phyloP scores from a whole-genome alignment of 2,329 filamentous ascomycete species.

The Ploettnerulaceae sp. region DNA sequence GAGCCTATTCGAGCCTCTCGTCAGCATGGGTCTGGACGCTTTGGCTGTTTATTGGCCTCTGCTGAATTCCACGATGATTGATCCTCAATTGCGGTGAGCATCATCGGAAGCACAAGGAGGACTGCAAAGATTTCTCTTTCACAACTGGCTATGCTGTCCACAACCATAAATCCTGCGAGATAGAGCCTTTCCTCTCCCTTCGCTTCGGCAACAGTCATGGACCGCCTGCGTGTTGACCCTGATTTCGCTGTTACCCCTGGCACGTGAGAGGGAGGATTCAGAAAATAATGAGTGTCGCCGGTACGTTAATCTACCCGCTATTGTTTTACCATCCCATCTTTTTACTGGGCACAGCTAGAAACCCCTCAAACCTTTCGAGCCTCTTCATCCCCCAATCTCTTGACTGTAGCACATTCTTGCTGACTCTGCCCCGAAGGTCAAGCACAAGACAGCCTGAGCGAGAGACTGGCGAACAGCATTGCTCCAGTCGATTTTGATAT shows the following conservation, averaged over 20 bases:
- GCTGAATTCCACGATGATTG: slow-evolving; percentile 14
- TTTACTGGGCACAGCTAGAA: slow-evolving; percentile 3
- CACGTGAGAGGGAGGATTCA: slow-evolving; percentile 5
- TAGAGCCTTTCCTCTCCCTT: neutral
- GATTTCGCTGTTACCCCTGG: slow-evolving; percentile 8
- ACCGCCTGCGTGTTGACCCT: slow-evolving; percentile 4
- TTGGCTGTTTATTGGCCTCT: slow-evolving; percentile 17
- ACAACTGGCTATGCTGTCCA: neutral
- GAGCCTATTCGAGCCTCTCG: slow-evolving; percentile 9
- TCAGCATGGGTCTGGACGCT: slow-evolving; percentile 14
- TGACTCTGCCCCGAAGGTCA: slow-evolving; percentile 26
- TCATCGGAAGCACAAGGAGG: neutral
- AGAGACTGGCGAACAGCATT: slow-evolving; percentile 25
- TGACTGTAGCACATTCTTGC: slow-evolving; percentile 19
- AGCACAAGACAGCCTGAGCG: slow-evolving; percentile 26
- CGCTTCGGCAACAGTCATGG: slow-evolving; percentile 6
- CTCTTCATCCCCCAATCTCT: neutral
- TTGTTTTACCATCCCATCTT: slow-evolving; percentile 1
- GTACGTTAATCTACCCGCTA: slow-evolving; percentile 3
- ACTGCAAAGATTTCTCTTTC: no score
- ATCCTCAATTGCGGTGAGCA: slow-evolving; percentile 14
- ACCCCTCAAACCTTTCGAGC: slow-evolving; percentile 1
- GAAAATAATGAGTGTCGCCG: slow-evolving; percentile 9
- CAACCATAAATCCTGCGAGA: neutral
- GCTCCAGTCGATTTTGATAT: slow-evolving; percentile 29